Conservation (phyloP, 2,329 filamentous ascomycete genomes). For the Tolypocladium amazonense region DNA sequence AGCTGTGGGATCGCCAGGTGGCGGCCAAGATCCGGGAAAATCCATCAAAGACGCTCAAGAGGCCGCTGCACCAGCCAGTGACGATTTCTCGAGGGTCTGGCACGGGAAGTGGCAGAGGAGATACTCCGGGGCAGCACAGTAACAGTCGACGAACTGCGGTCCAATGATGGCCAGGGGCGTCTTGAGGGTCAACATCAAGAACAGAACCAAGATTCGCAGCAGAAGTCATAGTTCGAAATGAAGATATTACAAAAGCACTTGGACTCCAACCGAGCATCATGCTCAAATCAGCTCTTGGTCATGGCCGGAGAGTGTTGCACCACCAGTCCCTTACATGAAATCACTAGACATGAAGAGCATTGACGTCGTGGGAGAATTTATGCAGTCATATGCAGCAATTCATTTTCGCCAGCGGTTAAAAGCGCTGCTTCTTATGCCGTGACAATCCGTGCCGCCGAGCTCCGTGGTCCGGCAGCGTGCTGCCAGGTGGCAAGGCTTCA, state of each 20-base stretch:
- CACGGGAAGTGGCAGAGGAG: conserved; percentile 10
- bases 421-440: not conserved
- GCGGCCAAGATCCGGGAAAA: conserved; percentile 36
- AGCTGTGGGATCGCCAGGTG: conserved; percentile 45
- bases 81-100: conserved; percentile 25
- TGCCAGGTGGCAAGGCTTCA: conserved; percentile 34
- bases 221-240: not conserved
- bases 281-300: not conserved
- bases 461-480: conserved; percentile 29
- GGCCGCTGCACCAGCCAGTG: conserved; percentile 46
- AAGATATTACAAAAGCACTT: too few species aligned
- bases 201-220: not conserved
- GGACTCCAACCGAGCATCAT: not conserved
- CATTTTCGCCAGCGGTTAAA: not conserved
- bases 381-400: not conserved
- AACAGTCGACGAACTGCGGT: conserved; percentile 5
- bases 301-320: not conserved
- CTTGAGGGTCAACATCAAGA: not conserved
- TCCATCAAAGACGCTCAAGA: conserved; percentile 39
- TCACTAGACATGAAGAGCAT: not conserved
- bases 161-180: not conserved
- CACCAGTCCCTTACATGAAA: not conserved
- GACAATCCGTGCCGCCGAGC: conserved; percentile 6
- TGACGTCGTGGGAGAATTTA: not conserved
- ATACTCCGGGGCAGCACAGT: conserved; percentile 15